Conservation (phyloP, 1,284 basidiomycete genomes). For the Schizophyllum amplum region DNA sequence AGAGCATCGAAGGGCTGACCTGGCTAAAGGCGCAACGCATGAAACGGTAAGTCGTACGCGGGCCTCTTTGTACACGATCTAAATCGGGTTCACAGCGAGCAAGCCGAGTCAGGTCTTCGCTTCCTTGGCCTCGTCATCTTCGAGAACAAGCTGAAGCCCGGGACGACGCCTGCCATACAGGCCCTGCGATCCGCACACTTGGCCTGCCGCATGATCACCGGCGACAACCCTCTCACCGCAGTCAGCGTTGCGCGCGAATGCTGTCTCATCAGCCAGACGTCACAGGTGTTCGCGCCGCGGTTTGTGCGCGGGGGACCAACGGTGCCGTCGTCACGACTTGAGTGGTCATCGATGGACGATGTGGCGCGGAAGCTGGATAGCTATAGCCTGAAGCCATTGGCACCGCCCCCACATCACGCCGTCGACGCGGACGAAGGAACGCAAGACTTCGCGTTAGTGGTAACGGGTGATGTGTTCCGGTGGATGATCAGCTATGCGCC, state of each 20-base stretch:
- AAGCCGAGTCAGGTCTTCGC: constrained; percentile 85
- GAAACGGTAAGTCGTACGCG: constrained; percentile 66
- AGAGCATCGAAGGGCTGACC: constrained; percentile 87
- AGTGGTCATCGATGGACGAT: constrained; percentile 94
- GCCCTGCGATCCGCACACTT: constrained; percentile 86
- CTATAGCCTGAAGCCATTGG: constrained; percentile 78
- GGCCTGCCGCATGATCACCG: constrained; percentile 96
- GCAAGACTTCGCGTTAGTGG: constrained; percentile 87
- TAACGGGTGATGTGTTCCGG: constrained; percentile 96
- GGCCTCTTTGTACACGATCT: background rate
- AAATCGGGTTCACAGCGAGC: constrained; percentile 51
- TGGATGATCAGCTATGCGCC: constrained; percentile 98
- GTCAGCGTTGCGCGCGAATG: constrained; percentile 97
- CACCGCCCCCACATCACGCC: constrained; percentile 56
- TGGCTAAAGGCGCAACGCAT: constrained; percentile 98
- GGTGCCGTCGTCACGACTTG: constrained; percentile 58
- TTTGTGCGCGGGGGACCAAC: constrained; percentile 61
- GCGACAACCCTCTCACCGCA: constrained; percentile 95
- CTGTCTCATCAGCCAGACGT: constrained; percentile 80
- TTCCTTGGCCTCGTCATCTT: constrained; percentile 98
- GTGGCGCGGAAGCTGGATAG: constrained; percentile 78
- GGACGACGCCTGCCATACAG: constrained; percentile 88
- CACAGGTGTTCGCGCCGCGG: constrained; percentile 85
- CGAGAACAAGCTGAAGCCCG: constrained; percentile 97
- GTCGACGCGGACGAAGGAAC: constrained; percentile 63